phyloP scores from a whole-genome alignment of 1,284 basidiomycete species.

The Agaricales sp. region DNA sequence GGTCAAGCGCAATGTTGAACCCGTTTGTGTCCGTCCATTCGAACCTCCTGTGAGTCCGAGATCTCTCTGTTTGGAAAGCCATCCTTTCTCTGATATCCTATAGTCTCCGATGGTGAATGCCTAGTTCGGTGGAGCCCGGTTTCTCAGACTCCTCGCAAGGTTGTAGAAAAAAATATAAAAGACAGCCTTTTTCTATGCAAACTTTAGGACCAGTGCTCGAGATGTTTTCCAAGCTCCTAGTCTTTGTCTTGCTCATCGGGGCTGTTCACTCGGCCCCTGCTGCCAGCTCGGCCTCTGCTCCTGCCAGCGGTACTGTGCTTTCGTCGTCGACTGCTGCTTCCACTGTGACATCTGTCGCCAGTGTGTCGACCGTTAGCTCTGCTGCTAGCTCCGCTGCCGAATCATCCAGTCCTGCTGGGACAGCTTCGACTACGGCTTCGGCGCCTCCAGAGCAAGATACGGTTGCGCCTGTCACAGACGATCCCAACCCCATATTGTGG shows the following conservation, averaged over 20 bases:
- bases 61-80: no score
- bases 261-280: constrained; percentile 11
- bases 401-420: constrained; percentile 11
- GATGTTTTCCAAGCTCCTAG: constrained; percentile 18
- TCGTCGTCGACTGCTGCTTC: constrained; percentile 12
- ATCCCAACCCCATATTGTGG: constrained; percentile 40
- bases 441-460: constrained; percentile 21
- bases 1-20: no score
- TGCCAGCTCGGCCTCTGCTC: constrained; percentile 15
- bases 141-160: background rate
- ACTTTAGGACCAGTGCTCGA: constrained; percentile 7
- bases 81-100: background rate
- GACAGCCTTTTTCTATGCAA: background rate
- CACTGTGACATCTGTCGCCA: constrained; percentile 7
- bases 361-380: constrained; percentile 6
- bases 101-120: background rate
- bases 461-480: constrained; percentile 34
- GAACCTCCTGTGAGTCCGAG: background rate
- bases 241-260: constrained; percentile 22
- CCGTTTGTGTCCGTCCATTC: no score
- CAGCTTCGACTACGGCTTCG: background rate
- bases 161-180: background rate
- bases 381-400: constrained; percentile 4
- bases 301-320: constrained; percentile 12
- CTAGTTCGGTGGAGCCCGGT: background rate